Percentiles rank a stretch among this genome's conserved stretches.
Evolutionary conservation across 805 yeast genomes (phyloP).

Genomic region (Candida incommunis): DNA sequence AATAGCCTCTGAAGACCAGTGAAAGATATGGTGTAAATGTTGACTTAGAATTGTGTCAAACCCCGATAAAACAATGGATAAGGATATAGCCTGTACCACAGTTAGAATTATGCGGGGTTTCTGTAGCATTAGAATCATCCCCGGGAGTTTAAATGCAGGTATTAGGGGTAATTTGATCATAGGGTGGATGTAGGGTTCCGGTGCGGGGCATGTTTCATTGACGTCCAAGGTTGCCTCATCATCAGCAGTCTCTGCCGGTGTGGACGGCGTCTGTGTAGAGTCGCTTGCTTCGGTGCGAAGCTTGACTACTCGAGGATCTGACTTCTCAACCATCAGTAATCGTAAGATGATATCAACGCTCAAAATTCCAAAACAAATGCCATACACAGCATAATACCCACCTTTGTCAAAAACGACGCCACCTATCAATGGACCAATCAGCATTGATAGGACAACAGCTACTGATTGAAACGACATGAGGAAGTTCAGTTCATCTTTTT

Average conservation of each 20-base stretch:
- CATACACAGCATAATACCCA: slow-evolving; percentile 21
- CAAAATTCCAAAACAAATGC: slow-evolving; percentile 17
- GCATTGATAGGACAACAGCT: slow-evolving; percentile 17
- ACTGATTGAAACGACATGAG: slow-evolving; percentile 19
- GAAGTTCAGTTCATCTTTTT: slow-evolving; percentile 16
- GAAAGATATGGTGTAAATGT: slow-evolving; percentile 16
- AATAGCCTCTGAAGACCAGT: slow-evolving; percentile 16
- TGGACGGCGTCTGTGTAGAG: background rate
- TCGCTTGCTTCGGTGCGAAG: background rate
- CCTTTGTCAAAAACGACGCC: slow-evolving; percentile 20
- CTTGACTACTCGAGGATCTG: background rate
- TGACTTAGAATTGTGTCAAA: slow-evolving; percentile 22
- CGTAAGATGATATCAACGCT: slow-evolving; percentile 18
- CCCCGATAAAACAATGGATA: slow-evolving; percentile 19
- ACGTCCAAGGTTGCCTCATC: background rate
- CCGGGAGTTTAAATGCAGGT: background rate
- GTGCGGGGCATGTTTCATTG: background rate
- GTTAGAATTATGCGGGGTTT: slow-evolving; percentile 11
- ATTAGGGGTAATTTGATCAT: background rate
- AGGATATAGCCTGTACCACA: slow-evolving; percentile 14
- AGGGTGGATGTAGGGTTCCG: background rate
- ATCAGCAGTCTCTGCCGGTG: background rate
- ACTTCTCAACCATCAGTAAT: slow-evolving; percentile 20
- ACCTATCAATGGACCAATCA: slow-evolving; percentile 22
- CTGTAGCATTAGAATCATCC: slow-evolving; percentile 3